These are phyloP conservation scores for Dictyostelium purpureum DNA, from an alignment of 78 protist species.

Conservation along the genomic window DNA sequence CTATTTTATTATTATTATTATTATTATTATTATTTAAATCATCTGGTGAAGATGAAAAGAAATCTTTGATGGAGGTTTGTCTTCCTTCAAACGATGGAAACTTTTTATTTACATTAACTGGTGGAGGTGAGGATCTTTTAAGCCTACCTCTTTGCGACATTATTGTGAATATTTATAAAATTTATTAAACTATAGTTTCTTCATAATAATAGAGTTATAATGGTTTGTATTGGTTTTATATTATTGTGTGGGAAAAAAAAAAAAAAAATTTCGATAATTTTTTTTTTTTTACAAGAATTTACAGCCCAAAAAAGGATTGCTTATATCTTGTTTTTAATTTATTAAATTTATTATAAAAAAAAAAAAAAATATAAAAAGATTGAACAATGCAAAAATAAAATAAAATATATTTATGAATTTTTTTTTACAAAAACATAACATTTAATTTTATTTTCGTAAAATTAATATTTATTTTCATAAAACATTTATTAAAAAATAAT, in stretches of 20 bases:
- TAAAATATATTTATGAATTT: no score
- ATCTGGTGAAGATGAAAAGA: background rate
- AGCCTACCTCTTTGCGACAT: background rate
- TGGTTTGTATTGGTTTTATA: background rate
- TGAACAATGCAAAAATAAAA: no score
- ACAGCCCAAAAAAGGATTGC: background rate
- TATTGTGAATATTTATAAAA: no score
- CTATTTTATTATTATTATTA: background rate
- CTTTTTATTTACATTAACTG: background rate
- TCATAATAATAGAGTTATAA: background rate
- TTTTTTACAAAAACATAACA: no score
- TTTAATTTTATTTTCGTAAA: no score
- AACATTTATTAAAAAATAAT: no score
- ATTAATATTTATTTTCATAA: no score
- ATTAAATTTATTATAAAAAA: no score
- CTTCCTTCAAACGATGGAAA: slow-evolving; percentile 10
- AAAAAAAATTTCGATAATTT: background rate
- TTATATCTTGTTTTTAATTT: no score
- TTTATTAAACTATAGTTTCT: no score
- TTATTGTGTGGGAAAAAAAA: background rate
- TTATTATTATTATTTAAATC: background rate
- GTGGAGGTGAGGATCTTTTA: slow-evolving; percentile 21
- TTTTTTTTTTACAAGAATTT: background rate
- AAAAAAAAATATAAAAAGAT: no score
- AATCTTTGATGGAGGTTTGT: slow-evolving; percentile 48